Percentiles rank a stretch among this genome's conserved stretches.
These are phyloP conservation scores for Ophiocordyceps polyrhachis-furcata DNA, from an alignment of 2,329 filamentous ascomycete genomes.

Conservation along the genomic window DNA sequence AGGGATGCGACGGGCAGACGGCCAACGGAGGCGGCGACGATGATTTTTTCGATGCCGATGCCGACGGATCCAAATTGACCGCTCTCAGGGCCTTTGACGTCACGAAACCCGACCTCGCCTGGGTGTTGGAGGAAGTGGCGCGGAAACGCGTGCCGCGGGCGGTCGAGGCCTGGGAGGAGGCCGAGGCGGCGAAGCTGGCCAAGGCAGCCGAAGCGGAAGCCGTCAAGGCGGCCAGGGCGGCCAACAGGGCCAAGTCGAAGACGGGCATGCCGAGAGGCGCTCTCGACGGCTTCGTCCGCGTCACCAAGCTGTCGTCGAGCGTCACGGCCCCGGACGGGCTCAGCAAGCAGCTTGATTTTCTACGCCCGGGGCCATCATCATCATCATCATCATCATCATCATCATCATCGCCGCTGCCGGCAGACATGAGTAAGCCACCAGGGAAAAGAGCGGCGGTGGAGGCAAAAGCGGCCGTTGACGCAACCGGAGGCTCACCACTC, in stretches of 20 bases:
- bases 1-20: slow-evolving; percentile 35
- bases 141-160: slow-evolving; percentile 8
- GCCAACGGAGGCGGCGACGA: slow-evolving; percentile 34
- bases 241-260: slow-evolving; percentile 4
- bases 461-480: slow-evolving; percentile 16
- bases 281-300: slow-evolving; percentile 22
- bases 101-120: slow-evolving; percentile 32
- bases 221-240: slow-evolving; percentile 8
- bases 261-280: slow-evolving; percentile 10
- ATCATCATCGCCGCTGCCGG: background rate
- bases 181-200: slow-evolving; percentile 6
- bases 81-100: slow-evolving; percentile 41
- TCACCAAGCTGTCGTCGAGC: slow-evolving; percentile 16
- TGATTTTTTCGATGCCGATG: slow-evolving; percentile 34
- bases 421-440: slow-evolving; percentile 17
- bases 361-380: background rate
- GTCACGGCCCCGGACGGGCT: background rate
- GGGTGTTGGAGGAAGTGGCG: slow-evolving; percentile 19
- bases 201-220: slow-evolving; percentile 4
- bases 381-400: no score
- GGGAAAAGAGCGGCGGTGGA: slow-evolving; percentile 8
- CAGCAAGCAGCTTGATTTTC: background rate
- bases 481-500: slow-evolving; percentile 23
- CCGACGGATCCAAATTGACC: slow-evolving; percentile 1
- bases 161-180: slow-evolving; percentile 11